phyloP scores from a whole-genome alignment of 2,329 filamentous ascomycete species.

The Colletotrichum limetticola region DNA sequence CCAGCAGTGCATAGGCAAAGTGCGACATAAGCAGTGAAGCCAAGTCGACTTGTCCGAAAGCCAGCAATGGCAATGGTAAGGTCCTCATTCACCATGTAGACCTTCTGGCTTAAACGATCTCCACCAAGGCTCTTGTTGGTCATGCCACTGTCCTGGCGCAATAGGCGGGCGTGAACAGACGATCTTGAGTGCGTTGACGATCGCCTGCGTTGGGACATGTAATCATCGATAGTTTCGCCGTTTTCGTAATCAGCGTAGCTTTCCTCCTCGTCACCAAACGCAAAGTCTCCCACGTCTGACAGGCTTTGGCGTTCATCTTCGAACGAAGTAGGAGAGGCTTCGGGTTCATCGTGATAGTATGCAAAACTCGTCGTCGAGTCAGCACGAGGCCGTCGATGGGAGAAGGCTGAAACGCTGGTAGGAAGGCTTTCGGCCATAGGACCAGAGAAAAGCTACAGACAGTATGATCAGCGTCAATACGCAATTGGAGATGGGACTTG shows the following conservation, averaged over 20 bases:
- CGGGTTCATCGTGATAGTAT: constrained; percentile 75
- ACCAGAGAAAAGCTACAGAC: constrained; percentile 79
- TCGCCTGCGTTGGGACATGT: constrained; percentile 66
- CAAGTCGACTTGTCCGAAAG: constrained; percentile 80
- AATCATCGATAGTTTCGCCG: constrained; percentile 56
- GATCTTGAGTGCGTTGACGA: constrained; percentile 69
- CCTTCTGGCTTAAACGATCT: constrained; percentile 82
- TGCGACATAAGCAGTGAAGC: constrained; percentile 74
- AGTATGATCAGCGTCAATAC: neutral
- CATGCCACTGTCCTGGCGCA: constrained; percentile 75
- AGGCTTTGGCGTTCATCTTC: constrained; percentile 44
- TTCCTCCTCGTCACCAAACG: constrained; percentile 52
- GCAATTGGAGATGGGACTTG: neutral
- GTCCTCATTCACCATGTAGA: constrained; percentile 94
- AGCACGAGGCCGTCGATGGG: constrained; percentile 81
- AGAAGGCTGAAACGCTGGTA: constrained; percentile 91
- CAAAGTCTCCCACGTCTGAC: constrained; percentile 52
- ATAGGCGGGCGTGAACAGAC: constrained; percentile 72
- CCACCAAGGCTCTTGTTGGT: constrained; percentile 74
- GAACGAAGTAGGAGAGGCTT: constrained; percentile 34
- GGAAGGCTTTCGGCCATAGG: constrained; percentile 97
- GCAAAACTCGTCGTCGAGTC: constrained; percentile 91
- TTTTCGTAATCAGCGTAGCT: constrained; percentile 51
- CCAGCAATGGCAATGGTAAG: constrained; percentile 93
- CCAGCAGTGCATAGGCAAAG: constrained; percentile 81